Evolutionary conservation across 208 protist species (phyloP).

Genomic region (Leishmania turanica): DNA sequence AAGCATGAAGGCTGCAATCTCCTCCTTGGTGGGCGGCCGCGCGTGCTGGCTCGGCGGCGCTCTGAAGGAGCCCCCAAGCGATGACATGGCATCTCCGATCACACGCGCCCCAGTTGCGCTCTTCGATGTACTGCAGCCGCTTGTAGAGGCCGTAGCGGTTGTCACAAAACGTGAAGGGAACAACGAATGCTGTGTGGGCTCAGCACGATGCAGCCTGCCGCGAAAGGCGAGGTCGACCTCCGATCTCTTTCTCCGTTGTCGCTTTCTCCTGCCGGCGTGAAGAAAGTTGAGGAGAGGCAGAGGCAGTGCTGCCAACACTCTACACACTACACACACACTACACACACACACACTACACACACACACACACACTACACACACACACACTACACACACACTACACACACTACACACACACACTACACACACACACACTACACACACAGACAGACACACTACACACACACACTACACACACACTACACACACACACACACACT

Average conservation of each 20-base stretch:
- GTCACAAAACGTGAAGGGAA: background rate
- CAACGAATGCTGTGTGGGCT: background rate
- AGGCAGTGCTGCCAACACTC: background rate
- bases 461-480: no score
- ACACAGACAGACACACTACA: no score
- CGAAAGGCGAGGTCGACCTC: no score
- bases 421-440: background rate
- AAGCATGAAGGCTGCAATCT: constrained; percentile 53
- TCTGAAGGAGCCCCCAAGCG: background rate
- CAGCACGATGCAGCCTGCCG: background rate
- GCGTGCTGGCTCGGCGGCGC: background rate
- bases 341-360: background rate
- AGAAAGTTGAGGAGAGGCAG: background rate
- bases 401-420: background rate
- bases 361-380: background rate
- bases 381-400: background rate
- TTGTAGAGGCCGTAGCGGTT: background rate
- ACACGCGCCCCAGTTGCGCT: background rate
- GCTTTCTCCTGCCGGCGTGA: background rate
- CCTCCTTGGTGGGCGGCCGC: constrained; percentile 12
- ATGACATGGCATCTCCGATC: background rate
- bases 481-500: no score
- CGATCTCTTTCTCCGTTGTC: background rate
- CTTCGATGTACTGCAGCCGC: background rate
- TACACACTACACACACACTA: background rate